A percentile compares a stretch with the other conserved stretches of the same genome.
phyloP scores from a whole-genome alignment of 306 rosid species.

The Elaeagnus macrophylla region DNA sequence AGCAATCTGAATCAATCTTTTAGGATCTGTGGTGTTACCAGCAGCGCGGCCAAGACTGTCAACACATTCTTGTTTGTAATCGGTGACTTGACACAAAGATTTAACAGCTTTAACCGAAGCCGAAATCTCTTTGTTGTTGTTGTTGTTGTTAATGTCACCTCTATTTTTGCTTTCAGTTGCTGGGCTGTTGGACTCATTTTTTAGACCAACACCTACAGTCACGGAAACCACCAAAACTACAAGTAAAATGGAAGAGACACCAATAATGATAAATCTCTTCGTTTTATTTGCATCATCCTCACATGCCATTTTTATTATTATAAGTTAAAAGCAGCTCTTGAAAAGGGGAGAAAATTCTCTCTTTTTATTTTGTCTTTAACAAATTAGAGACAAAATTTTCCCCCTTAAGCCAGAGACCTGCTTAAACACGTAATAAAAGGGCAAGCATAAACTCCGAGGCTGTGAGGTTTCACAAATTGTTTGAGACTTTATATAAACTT shows the following conservation, averaged over 20 bases:
- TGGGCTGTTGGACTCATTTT: background rate
- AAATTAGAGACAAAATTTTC: no score
- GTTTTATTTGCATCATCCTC: slow-evolving; percentile 14
- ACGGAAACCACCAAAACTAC: slow-evolving; percentile 64
- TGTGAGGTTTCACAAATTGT: no score
- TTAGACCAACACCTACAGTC: slow-evolving; percentile 27
- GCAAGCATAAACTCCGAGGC: no score
- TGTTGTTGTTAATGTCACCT: background rate
- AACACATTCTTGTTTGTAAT: slow-evolving; percentile 49
- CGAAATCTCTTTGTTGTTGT: slow-evolving; percentile 6
- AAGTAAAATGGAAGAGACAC: slow-evolving; percentile 38
- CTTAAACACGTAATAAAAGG: no score
- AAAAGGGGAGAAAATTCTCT: no score
- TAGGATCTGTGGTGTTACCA: slow-evolving; percentile 39
- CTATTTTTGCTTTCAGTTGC: background rate
- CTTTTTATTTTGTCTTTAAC: no score
- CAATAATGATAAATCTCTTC: slow-evolving; percentile 22
- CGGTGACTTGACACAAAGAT: slow-evolving; percentile 47
- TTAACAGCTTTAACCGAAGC: slow-evolving; percentile 42
- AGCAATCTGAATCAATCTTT: slow-evolving; percentile 38
- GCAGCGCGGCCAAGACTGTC: slow-evolving; percentile 18
- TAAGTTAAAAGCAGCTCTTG: background rate
- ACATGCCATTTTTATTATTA: slow-evolving; percentile 13
- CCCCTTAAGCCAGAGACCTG: no score
- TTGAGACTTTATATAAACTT: no score